phyloP scores from a whole-genome alignment of 345 rosid species.

The Arabis hirsuta region DNA sequence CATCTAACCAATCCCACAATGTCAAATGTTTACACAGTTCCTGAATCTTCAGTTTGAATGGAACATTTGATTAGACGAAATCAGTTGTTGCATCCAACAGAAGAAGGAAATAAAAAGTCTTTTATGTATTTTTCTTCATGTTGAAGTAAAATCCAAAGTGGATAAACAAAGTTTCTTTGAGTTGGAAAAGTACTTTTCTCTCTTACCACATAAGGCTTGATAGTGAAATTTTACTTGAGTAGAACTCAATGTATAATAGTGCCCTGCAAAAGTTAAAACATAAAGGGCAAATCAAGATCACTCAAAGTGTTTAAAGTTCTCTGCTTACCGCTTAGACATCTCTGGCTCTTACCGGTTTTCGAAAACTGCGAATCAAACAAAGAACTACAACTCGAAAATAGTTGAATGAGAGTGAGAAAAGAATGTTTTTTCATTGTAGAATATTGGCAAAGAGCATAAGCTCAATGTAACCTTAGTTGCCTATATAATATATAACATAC shows the following conservation, averaged over 20 bases:
- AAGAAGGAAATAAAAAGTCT: not conserved
- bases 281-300: conserved; percentile 18
- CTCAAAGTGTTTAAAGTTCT: conserved; percentile 22
- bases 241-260: conserved; percentile 36
- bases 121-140: conserved; percentile 39
- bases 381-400: not conserved
- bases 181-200: conserved; percentile 26
- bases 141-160: conserved; percentile 38
- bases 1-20: conserved; percentile 38
- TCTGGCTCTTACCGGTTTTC: not conserved
- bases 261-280: conserved; percentile 33
- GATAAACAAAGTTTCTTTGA: conserved; percentile 37
- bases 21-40: conserved; percentile 25
- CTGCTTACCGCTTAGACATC: not conserved
- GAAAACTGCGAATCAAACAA: not conserved
- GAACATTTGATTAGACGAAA: conserved; percentile 10
- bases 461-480: conserved; percentile 23
- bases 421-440: conserved; percentile 4
- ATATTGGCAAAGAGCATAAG: conserved; percentile 16
- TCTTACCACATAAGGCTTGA: conserved; percentile 28
- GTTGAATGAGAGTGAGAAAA: too few relatives aligned
- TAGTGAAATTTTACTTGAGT: conserved; percentile 32
- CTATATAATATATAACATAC: conserved; percentile 35
- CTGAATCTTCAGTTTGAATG: conserved; percentile 40
- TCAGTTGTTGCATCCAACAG: conserved; percentile 24